These are phyloP conservation scores for Collybia sordida DNA, from an alignment of 768 basidiomycete species.

Conservation along the genomic window DNA sequence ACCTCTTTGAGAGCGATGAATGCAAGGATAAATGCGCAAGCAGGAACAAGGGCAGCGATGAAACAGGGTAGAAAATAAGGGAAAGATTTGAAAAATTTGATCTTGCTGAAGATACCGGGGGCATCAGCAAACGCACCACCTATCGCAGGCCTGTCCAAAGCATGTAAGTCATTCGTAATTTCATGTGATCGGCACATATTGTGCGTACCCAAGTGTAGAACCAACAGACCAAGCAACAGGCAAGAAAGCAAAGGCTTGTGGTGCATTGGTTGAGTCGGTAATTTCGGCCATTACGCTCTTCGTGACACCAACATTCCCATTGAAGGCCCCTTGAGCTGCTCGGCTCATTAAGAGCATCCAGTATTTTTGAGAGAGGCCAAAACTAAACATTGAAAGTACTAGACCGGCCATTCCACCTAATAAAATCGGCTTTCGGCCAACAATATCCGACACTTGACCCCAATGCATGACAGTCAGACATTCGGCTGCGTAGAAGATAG, in stretches of 20 bases:
- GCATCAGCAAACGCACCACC: slow-evolving; percentile 50
- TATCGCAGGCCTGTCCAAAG: slow-evolving; percentile 38
- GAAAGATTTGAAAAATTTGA: slow-evolving; percentile 40
- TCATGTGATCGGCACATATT: slow-evolving; percentile 12
- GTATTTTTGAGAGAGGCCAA: slow-evolving; percentile 53
- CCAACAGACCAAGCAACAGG: slow-evolving; percentile 14
- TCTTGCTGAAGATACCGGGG: slow-evolving; percentile 36
- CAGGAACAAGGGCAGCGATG: slow-evolving; percentile 49
- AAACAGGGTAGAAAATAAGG: slow-evolving; percentile 64
- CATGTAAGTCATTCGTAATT: background rate
- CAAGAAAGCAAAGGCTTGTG: slow-evolving; percentile 11
- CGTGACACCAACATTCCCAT: slow-evolving; percentile 70
- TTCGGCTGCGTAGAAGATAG: slow-evolving; percentile 59
- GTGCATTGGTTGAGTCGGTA: slow-evolving; percentile 12
- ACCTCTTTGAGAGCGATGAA: slow-evolving; percentile 42
- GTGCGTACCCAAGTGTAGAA: slow-evolving; percentile 11
- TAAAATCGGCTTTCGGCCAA: slow-evolving; percentile 62
- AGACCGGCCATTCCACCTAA: slow-evolving; percentile 53
- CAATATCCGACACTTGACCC: slow-evolving; percentile 58
- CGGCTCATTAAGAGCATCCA: slow-evolving; percentile 15
- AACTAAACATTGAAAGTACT: slow-evolving; percentile 51
- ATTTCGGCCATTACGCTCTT: slow-evolving; percentile 54
- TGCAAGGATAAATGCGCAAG: slow-evolving; percentile 30
- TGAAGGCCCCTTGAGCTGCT: slow-evolving; percentile 44
- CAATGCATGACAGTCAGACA: slow-evolving; percentile 60